Percentiles rank a stretch among this genome's conserved stretches.
These are phyloP conservation scores for Eimeria tenella DNA, from an alignment of 169 alveolate genomes.

Conservation along the genomic window DNA sequence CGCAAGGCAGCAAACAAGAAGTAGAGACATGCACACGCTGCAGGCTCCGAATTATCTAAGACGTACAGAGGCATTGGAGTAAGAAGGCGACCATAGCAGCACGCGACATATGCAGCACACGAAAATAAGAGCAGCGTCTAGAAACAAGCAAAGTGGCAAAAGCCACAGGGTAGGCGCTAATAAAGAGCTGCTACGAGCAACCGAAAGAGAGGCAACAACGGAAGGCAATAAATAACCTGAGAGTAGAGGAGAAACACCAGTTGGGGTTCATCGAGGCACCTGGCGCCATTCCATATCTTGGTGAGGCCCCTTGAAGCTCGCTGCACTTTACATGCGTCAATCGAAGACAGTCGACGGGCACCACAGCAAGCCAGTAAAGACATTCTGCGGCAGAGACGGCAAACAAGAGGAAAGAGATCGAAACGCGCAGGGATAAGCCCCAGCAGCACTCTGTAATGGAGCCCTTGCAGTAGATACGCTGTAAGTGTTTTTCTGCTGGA, in stretches of 20 bases:
- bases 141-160: no score
- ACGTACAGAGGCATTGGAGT: no score
- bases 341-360: not conserved
- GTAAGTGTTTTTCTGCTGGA: not conserved
- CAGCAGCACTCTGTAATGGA: not conserved
- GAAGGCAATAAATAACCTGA: no score
- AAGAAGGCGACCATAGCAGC: no score
- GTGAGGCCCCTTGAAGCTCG: conserved; percentile 9
- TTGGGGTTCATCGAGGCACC: not conserved
- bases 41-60: no score
- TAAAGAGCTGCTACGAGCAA: no score
- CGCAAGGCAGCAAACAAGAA: not conserved
- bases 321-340: not conserved
- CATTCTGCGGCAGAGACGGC: not conserved
- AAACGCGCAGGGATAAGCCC: not conserved
- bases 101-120: no score
- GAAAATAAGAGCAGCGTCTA: no score
- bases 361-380: conserved; percentile 11
- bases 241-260: not conserved
- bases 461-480: not conserved
- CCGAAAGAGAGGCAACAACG: no score
- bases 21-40: not conserved
- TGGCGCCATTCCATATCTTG: conserved; percentile 12
- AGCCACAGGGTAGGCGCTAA: no score
- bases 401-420: not conserved